phyloP scores from a whole-genome alignment of 768 basidiomycete genomes.

The Auricularia auricula-judae region DNA sequence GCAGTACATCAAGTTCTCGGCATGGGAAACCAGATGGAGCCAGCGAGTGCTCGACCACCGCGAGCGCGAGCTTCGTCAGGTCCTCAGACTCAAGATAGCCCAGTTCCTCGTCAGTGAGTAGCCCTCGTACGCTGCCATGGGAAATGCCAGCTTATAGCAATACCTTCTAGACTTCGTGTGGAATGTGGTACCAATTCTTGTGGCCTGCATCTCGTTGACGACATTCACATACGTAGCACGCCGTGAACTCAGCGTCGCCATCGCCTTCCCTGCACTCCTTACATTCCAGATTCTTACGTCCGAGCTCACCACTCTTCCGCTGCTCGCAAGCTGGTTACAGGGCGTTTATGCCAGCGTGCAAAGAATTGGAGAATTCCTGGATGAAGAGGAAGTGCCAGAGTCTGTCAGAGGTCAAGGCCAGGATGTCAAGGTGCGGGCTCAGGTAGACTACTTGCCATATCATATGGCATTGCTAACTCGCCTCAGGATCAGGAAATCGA shows the following conservation, averaged over 20 bases:
- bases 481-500: background rate
- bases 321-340: background rate
- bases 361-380: constrained; percentile 63
- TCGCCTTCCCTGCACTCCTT: background rate
- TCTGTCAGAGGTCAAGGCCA: constrained; percentile 61
- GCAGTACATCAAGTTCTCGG: background rate
- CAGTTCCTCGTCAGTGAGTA: background rate
- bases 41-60: background rate
- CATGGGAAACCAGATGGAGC: background rate
- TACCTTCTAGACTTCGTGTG: background rate
- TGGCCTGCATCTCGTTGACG: background rate
- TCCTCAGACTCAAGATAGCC: background rate
- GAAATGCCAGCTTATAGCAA: background rate
- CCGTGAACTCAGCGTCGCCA: background rate
- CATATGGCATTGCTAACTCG: background rate
- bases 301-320: background rate
- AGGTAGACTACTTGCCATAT: background rate
- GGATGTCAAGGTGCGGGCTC: background rate
- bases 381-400: constrained; percentile 64
- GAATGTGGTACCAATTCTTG: background rate
- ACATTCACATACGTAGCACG: background rate
- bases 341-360: constrained; percentile 28
- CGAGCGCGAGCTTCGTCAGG: background rate
- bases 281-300: background rate
- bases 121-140: background rate